A percentile compares a stretch with the other conserved stretches of the same genome.
Conservation (phyloP, 345 rosid genomes). For the Gossypium stocksii region DNA sequence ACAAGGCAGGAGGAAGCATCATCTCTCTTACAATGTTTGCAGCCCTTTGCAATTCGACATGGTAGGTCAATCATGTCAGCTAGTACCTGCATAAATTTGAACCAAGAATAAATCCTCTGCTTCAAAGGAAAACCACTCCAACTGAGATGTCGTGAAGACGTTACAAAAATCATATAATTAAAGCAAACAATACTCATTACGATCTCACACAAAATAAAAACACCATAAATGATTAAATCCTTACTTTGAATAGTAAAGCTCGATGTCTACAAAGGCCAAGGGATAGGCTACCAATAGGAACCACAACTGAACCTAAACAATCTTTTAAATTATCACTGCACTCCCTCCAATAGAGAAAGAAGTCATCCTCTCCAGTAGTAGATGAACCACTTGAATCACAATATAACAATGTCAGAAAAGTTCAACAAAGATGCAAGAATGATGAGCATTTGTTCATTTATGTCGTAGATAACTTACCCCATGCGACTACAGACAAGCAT, state of each 20-base stretch:
- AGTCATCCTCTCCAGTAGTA: constrained; percentile 57
- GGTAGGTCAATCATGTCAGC: constrained; percentile 96
- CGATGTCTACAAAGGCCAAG: constrained; percentile 97
- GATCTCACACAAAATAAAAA: background rate
- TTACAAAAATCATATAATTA: background rate
- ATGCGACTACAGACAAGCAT: constrained; percentile 81
- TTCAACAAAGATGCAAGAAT: constrained; percentile 10
- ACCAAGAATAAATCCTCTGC: background rate
- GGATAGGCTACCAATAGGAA: constrained; percentile 89
- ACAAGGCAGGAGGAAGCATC: constrained; percentile 98
- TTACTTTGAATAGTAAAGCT: constrained; percentile 90
- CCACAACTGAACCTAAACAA: constrained; percentile 74
- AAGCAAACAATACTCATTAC: background rate
- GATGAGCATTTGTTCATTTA: constrained; percentile 13
- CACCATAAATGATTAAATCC: constrained; percentile 18
- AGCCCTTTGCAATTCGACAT: constrained; percentile 97
- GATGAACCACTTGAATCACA: constrained; percentile 64
- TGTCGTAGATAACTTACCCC: constrained; percentile 62
- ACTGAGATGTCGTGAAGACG: background rate
- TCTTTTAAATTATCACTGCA: constrained; percentile 76
- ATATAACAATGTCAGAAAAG: constrained; percentile 26
- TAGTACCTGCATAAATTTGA: constrained; percentile 56
- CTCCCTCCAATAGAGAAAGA: constrained; percentile 67
- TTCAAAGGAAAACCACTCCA: background rate
- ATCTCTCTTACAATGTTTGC: constrained; percentile 80